Conservation (phyloP, 257 asterid genomes). For the Verbena officinalis region DNA sequence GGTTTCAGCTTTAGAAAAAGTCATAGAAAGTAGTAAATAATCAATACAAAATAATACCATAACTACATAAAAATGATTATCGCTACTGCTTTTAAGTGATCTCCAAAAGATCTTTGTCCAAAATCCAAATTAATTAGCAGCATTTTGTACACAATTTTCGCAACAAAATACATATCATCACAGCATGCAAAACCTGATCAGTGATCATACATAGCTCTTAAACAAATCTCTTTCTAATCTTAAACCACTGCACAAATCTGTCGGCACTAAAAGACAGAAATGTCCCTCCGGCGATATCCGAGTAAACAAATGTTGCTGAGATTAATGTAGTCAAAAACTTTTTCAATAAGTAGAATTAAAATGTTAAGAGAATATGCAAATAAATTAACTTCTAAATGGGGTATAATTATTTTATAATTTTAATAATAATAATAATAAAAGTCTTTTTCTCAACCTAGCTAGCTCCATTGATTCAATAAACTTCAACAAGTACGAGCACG, state of each 20-base stretch:
- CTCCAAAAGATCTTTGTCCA: slow-evolving; percentile 28
- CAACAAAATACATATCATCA: slow-evolving; percentile 1
- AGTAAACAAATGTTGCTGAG: too few species aligned
- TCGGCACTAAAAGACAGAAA: slow-evolving; percentile 33
- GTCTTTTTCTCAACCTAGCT: too few species aligned
- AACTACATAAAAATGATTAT: slow-evolving; percentile 2
- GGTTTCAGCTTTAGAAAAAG: slow-evolving; percentile 21
- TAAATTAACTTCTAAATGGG: too few species aligned
- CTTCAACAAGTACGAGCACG: slow-evolving; percentile 19
- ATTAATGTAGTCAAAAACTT: too few species aligned
- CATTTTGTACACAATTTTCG: slow-evolving; percentile 4
- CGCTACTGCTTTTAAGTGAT: slow-evolving; percentile 14
- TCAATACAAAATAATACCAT: slow-evolving; percentile 9
- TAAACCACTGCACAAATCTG: slow-evolving; percentile 14
- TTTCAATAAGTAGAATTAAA: too few species aligned
- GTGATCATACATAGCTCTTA: too few species aligned
- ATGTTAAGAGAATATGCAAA: too few species aligned
- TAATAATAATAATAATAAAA: background rate
- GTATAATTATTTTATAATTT: too few species aligned
- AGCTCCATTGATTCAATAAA: too few species aligned
- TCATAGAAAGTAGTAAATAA: slow-evolving; percentile 12
- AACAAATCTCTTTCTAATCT: slow-evolving; percentile 40
- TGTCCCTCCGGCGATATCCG: too few species aligned
- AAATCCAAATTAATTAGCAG: slow-evolving; percentile 22
- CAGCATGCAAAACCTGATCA: slow-evolving; percentile 21